Evolutionary conservation across 2,329 filamentous ascomycete species (phyloP).

Genomic region (Dactylellina cionopaga): DNA sequence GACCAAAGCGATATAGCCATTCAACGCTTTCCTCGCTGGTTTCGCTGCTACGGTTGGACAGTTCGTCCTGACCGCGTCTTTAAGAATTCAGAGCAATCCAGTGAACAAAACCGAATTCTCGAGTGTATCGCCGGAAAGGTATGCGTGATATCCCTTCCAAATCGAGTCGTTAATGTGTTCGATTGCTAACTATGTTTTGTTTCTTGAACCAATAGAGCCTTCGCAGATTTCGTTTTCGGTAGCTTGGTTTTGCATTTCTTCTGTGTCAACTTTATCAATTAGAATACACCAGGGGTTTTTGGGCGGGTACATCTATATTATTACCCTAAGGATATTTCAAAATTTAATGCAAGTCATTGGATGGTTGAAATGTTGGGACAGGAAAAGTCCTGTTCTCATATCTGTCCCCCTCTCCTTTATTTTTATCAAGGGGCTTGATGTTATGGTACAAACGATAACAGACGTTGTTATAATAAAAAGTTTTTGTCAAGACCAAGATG

Average conservation of each 20-base stretch:
- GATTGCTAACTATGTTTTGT: constrained; percentile 29
- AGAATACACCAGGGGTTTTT: constrained; percentile 58
- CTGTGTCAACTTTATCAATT: constrained; percentile 99
- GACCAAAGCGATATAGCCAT: constrained; percentile 80
- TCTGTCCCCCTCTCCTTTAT: too few species aligned
- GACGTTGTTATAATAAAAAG: too few species aligned
- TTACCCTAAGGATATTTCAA: not conserved
- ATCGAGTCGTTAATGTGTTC: constrained; percentile 50
- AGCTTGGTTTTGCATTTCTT: constrained; percentile 98
- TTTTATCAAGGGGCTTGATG: too few species aligned
- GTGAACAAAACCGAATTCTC: constrained; percentile 82
- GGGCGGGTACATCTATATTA: not conserved
- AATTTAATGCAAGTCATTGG: too few species aligned
- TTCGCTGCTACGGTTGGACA: constrained; percentile 95
- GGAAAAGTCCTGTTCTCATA: too few species aligned
- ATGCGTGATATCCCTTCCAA: constrained; percentile 57
- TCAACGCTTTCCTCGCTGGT: constrained; percentile 97
- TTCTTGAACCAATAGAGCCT: constrained; percentile 71
- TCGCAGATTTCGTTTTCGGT: constrained; percentile 94
- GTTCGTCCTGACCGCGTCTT: constrained; percentile 88
- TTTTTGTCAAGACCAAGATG: too few species aligned
- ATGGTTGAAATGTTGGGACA: too few species aligned
- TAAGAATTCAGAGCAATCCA: constrained; percentile 91
- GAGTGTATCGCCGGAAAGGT: constrained; percentile 82
- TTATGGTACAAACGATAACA: too few species aligned